These are phyloP conservation scores for Heracleum sosnowskyi DNA, from an alignment of 129 eudicot species.

Conservation along the genomic window DNA sequence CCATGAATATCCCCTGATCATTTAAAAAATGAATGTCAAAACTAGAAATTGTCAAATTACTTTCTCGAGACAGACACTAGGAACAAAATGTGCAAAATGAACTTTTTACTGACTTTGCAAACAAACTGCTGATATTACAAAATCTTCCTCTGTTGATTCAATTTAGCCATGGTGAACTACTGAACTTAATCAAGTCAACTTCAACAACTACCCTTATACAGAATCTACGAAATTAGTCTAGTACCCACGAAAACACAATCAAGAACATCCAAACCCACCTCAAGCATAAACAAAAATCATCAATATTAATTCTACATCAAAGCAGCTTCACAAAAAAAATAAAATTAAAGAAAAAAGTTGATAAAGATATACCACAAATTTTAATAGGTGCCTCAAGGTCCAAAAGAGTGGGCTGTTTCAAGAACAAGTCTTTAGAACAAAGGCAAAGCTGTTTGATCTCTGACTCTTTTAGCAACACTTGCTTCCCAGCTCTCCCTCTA, in stretches of 20 bases:
- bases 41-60: neutral
- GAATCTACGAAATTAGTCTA: neutral
- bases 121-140: neutral
- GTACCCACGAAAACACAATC: neutral
- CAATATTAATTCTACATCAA: neutral
- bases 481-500: slow-evolving; percentile 66
- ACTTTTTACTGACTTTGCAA: neutral
- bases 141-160: neutral
- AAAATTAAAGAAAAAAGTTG: no score
- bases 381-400: slow-evolving; percentile 84
- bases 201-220: neutral
- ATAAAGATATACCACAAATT: slow-evolving; percentile 51
- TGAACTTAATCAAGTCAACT: neutral
- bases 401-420: slow-evolving; percentile 72
- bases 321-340: neutral
- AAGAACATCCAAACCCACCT: neutral
- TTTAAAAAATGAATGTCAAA: neutral
- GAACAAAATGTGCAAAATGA: neutral
- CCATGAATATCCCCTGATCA: neutral
- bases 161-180: neutral
- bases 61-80: neutral
- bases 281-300: neutral
- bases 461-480: slow-evolving; percentile 68
- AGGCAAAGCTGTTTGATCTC: slow-evolving; percentile 82
- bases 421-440: slow-evolving; percentile 40